Evolutionary conservation across 257 asterid genomes (phyloP).

Genomic region (Nicotiana attenuata): DNA sequence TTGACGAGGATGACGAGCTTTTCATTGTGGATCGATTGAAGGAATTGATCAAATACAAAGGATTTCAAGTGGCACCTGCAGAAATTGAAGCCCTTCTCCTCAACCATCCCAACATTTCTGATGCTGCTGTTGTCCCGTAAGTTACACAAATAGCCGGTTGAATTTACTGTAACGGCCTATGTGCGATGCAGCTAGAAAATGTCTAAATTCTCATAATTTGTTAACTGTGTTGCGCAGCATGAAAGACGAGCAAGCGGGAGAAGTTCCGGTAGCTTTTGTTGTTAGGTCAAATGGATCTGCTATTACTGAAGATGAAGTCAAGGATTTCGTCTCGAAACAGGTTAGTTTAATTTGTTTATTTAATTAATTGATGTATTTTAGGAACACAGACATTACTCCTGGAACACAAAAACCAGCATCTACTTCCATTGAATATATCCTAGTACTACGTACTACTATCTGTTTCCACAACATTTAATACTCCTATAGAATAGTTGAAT

Average conservation of each 20-base stretch:
- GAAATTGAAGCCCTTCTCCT: constrained; percentile 84
- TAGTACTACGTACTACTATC: neutral
- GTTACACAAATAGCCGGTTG: constrained; percentile 5
- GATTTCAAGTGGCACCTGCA: constrained; percentile 93
- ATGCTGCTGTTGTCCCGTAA: constrained; percentile 84
- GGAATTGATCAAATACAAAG: constrained; percentile 82
- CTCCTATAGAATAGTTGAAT: neutral
- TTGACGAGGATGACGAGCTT: constrained; percentile 77
- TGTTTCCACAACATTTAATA: neutral
- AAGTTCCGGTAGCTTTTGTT: constrained; percentile 88
- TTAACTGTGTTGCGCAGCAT: constrained; percentile 36
- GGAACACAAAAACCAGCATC: neutral
- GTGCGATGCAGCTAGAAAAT: neutral
- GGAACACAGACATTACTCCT: neutral
- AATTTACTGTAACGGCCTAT: neutral
- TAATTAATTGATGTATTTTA: neutral
- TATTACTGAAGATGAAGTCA: constrained; percentile 67
- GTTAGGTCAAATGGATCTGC: constrained; percentile 51
- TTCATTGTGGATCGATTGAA: constrained; percentile 85
- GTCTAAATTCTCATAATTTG: neutral
- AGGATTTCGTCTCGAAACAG: constrained; percentile 70
- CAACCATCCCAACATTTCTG: constrained; percentile 61
- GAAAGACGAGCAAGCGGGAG: constrained; percentile 85
- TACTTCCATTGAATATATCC: neutral
- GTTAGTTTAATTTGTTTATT: constrained; percentile 14